Evolutionary conservation across 345 rosid species (phyloP), one percentile per base, ranked within the genome.

Genomic region (Dipteronia dyeriana): DNA sequence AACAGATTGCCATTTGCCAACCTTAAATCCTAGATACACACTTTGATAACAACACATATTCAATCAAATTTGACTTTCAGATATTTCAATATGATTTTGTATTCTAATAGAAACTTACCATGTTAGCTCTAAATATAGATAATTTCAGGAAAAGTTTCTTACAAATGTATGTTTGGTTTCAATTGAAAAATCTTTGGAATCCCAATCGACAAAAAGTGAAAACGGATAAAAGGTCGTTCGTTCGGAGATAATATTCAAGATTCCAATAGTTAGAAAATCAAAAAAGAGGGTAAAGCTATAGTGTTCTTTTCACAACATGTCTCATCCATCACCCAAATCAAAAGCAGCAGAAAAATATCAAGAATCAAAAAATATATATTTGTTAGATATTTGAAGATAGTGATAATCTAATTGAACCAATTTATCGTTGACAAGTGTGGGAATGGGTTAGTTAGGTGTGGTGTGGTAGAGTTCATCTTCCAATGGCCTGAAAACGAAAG

Each of bases 361-460:
- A 34, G 38, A 34, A 34, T 34, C 38, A 34, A 34, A 34, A 34
- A 4, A 34, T 1, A 31, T 3, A 34, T 34, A 41, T 41, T 66
- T 9, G 19, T 14, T 53, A 31, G 41, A 67, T 61, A 78, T 72
- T 75, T 29, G 13, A 20, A 38, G 10, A 31, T 29, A 13, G 25
- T 9, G 62, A 61, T 41, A 10, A 31, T 49, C 39, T 17, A 66
- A 31, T 20, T 41, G 20, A 62, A 23, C 61, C 25, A 23, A 17
- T 41, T 9, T 47, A 59, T 4, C 3, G 63, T 22, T 45, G 81
- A 66, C 75, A 34, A 65, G 76, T 39, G 76, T 51, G 7, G 20
- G 26, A 0, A 9, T 59, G 77, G 73, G 22, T 66, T 77, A 2
- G 81, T 26, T 66, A 74, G 75, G 39, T 68, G 82, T 62, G 73